Percentiles rank a stretch among this genome's conserved stretches.
Conservation (phyloP, 2,329 filamentous ascomycete species). For the Colletotrichum abscissum region DNA sequence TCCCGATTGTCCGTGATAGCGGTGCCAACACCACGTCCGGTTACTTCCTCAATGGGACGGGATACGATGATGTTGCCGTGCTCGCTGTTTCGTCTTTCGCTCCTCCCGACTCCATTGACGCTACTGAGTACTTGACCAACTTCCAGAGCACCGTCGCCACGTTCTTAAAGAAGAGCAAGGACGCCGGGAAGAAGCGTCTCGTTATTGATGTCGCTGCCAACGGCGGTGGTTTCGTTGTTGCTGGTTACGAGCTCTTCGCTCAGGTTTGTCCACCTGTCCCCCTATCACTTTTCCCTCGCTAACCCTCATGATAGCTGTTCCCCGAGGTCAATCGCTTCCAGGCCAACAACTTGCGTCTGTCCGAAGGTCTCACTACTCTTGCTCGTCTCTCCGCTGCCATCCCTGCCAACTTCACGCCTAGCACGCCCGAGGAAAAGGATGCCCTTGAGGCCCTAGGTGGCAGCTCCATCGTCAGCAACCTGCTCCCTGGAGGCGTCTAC, state of each 20-base stretch:
- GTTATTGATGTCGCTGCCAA: constrained; percentile 70
- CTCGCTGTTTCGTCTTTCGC: constrained; percentile 43
- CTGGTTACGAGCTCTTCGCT: constrained; percentile 73
- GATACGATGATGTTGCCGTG: constrained; percentile 48
- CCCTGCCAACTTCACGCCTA: constrained; percentile 44
- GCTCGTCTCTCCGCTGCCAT: constrained; percentile 47
- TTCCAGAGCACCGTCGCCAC: constrained; percentile 45
- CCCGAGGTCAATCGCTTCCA: constrained; percentile 61
- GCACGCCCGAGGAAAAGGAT: constrained; percentile 49
- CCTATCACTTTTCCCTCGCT: constrained; percentile 42
- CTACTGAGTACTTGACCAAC: constrained; percentile 40
- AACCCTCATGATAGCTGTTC: constrained; percentile 52
- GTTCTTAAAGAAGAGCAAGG: constrained; percentile 45
- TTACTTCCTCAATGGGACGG: constrained; percentile 49
- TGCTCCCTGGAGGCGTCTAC: constrained; percentile 59
- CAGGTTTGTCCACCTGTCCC: constrained; percentile 47
- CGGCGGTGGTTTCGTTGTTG: constrained; percentile 67
- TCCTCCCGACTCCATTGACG: constrained; percentile 34
- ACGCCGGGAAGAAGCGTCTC: constrained; percentile 67
- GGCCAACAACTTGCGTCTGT: constrained; percentile 61
- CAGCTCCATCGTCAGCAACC: constrained; percentile 55
- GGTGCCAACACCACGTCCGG: constrained; percentile 44
- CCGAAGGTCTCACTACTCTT: constrained; percentile 58
- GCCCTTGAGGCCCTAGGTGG: constrained; percentile 59
- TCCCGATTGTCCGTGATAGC: constrained; percentile 43